These are phyloP conservation scores for Skeletonema costatum DNA, from an alignment of 108 stramenopile genomes.

Conservation along the genomic window DNA sequence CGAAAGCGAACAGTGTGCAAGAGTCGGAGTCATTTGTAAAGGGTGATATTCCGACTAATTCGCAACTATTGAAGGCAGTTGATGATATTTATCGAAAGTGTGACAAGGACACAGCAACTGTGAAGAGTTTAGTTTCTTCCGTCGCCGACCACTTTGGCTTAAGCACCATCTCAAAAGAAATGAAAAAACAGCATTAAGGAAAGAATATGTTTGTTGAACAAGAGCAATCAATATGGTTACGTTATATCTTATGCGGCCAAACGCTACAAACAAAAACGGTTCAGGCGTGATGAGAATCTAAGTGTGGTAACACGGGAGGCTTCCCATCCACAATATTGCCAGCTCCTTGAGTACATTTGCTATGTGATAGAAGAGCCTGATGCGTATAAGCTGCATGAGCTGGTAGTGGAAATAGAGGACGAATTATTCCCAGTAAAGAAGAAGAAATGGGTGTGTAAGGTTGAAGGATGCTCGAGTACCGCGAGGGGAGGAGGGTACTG, in stretches of 20 bases:
- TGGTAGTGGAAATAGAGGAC: conserved; percentile 24
- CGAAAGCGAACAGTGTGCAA: not conserved
- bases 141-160: not conserved
- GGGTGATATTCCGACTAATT: not conserved
- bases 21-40: not conserved
- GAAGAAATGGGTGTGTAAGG: not conserved
- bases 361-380: conserved; percentile 29
- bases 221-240: conserved; percentile 14
- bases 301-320: not conserved
- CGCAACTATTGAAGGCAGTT: not conserved
- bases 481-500: not conserved
- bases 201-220: conserved; percentile 12
- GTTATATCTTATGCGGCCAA: not conserved
- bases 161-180: not conserved
- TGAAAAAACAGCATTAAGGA: not conserved
- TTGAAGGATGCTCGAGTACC: not conserved
- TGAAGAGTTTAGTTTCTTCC: not conserved
- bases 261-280: not conserved
- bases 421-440: conserved; percentile 11
- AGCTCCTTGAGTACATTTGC: conserved; percentile 36
- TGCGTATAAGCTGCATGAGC: conserved; percentile 22
- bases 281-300: not conserved
- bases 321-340: conserved; percentile 30
- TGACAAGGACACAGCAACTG: not conserved
- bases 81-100: not conserved